These are phyloP conservation scores for Populus hybrid DNA, from an alignment of 441 rosid species.

Conservation along the genomic window DNA sequence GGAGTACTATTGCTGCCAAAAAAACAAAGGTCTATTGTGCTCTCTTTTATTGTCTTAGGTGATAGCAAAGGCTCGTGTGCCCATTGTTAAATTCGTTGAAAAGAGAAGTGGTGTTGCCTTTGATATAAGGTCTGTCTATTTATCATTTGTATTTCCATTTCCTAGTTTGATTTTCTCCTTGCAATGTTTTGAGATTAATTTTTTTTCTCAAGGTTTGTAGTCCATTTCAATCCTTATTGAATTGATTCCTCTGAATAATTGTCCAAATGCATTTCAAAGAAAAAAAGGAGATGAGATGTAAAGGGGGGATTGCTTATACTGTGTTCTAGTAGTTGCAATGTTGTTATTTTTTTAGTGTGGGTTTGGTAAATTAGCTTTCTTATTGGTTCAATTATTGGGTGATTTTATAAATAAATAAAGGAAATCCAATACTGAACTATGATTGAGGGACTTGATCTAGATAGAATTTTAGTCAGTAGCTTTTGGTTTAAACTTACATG, in stretches of 20 bases:
- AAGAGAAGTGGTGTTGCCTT: conserved; percentile 73
- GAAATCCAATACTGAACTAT: not conserved
- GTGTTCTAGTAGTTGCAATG: not conserved
- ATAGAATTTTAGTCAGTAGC: not conserved
- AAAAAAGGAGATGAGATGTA: not conserved
- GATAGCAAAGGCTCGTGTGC: conserved; percentile 90
- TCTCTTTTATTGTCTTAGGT: conserved; percentile 43
- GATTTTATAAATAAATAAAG: not conserved
- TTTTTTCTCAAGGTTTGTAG: not conserved
- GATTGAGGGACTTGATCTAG: not conserved
- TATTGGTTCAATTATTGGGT: not conserved
- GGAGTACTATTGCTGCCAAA: conserved; percentile 1
- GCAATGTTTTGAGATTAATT: not conserved
- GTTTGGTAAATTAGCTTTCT: not conserved
- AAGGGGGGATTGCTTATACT: not conserved
- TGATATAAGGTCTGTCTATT: conserved; percentile 62
- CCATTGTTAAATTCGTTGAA: conserved; percentile 84
- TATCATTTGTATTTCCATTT: not conserved
- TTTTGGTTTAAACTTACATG: not conserved
- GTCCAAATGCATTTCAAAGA: not conserved
- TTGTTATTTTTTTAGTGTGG: too few relatives aligned
- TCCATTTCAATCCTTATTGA: not conserved
- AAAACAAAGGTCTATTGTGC: conserved; percentile 2
- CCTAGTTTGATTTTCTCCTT: not conserved
- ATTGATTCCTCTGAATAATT: not conserved